Base-by-base conservation (phyloP, 179 eudicot species). In the Beta macrorhiza region DNA sequence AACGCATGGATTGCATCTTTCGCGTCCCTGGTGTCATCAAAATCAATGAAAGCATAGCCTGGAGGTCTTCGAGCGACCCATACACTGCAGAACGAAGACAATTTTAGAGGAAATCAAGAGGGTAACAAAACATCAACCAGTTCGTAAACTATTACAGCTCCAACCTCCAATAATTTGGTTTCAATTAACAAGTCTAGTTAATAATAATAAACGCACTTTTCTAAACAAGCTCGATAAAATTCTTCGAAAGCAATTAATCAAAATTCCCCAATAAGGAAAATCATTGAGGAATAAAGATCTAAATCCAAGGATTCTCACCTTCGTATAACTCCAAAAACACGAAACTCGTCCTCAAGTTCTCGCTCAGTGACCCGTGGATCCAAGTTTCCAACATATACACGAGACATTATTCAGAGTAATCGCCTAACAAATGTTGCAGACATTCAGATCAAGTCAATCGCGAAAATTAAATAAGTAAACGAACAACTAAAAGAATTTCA, bases 61-160 rank as follows among this genome's bases (percentile, higher is more conserved):
- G 99, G 99, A 22, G 99, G 98, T 74, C 98, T 88, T 78, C 99
- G 85, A 68, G 99, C 99, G 87, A 95, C 99, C 98, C 99, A 95
- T 2, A 95, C 95, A 90, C 97, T 95, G 90, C 74, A 49, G 2
- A 73, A n/a, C 6, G 42, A 52, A 37, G 20, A 29, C 44, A 22
- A 55, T 1, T 42, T 62, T 44, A 63, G 51, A 29, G 3, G 45
- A 72, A 5, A 53, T 16, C 42, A 37, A 37, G 42, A 37, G 2
- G 42, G 3, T 37, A 37, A 2, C 42, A 37, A 1, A 37, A 37
- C 42, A 37, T 37, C 42, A 37, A 37, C 42, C 42, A 37, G 42
- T 37, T 37, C 42, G 42, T 37, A 37, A 37, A 37, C 42, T 37
- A 37, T 37, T 37, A 37, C 3, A 37, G 42, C 42, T 37, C 42